A percentile compares a stretch with the other conserved stretches of the same genome.
These are phyloP conservation scores for Phellopilus nigrolimitatus DNA, from an alignment of 1,284 basidiomycete genomes.

Conservation along the genomic window DNA sequence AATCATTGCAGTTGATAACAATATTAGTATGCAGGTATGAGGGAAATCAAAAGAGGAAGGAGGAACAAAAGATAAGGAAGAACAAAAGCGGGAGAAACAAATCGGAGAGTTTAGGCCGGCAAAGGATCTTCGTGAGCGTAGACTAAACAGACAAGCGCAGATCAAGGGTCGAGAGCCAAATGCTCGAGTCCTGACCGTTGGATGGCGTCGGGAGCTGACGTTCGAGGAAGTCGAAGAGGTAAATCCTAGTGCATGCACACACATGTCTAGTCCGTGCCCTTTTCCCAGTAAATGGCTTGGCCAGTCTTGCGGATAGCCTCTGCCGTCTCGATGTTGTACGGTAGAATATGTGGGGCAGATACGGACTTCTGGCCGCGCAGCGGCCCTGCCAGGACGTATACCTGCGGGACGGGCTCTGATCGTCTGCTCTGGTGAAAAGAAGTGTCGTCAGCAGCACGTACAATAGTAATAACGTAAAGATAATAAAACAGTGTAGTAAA, in stretches of 20 bases:
- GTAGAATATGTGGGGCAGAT: constrained; percentile 18
- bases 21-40: constrained; percentile 16
- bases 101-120: neutral
- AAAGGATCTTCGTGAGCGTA: neutral
- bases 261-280: constrained; percentile 10
- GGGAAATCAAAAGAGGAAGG: neutral
- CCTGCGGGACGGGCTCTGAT: constrained; percentile 7
- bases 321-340: constrained; percentile 20
- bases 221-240: too few relatives aligned
- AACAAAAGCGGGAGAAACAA: constrained; percentile 3
- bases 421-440: constrained; percentile 15
- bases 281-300: constrained; percentile 15
- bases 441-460: neutral
- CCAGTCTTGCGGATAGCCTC: constrained; percentile 18
- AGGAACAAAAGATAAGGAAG: neutral
- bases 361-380: constrained; percentile 11
- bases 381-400: constrained; percentile 17
- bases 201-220: too few relatives aligned
- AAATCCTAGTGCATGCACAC: too few relatives aligned
- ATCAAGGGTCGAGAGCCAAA: neutral
- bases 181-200: neutral
- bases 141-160: neutral
- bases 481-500: neutral
- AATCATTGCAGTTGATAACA: constrained; percentile 18
- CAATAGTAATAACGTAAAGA: neutral